Percentiles rank a stretch among this genome's conserved stretches.
Evolutionary conservation across 805 yeast species (phyloP).

Genomic region (Nakazawaea populi): DNA sequence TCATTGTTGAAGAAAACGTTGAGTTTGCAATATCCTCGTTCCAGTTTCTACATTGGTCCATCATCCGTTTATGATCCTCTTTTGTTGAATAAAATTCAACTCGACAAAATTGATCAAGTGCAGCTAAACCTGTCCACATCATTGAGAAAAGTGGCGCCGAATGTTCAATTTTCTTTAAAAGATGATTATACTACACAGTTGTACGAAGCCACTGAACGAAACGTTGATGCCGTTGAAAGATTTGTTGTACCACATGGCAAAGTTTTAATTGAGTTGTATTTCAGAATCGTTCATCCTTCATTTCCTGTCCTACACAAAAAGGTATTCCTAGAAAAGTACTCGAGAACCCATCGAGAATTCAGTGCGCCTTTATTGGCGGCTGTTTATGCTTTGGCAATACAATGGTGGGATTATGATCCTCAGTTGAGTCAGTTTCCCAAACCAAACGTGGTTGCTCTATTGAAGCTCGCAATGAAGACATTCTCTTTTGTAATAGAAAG

Average conservation of each 20-base stretch:
- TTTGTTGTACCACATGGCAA: constrained; percentile 92
- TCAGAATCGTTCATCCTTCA: constrained; percentile 82
- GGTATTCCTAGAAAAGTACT: constrained; percentile 86
- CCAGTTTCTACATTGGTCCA: constrained; percentile 84
- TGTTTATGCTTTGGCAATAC: constrained; percentile 80
- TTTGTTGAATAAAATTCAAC: constrained; percentile 55
- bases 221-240: constrained; percentile 78
- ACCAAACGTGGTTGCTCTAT: constrained; percentile 69
- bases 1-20: constrained; percentile 63
- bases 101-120: constrained; percentile 76
- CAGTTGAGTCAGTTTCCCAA: constrained; percentile 68
- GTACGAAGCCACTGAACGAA: constrained; percentile 63
- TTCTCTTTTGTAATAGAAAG: constrained; percentile 72
- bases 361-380: constrained; percentile 89
- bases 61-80: constrained; percentile 78
- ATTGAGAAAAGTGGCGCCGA: constrained; percentile 72
- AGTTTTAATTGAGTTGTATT: constrained; percentile 70
- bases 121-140: constrained; percentile 61
- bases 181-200: constrained; percentile 75
- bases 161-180: constrained; percentile 68
- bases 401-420: constrained; percentile 93
- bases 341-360: constrained; percentile 86
- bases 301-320: constrained; percentile 89
- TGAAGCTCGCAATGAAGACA: constrained; percentile 58
- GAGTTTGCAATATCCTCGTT: constrained; percentile 82